Percentiles rank a stretch among this genome's conserved stretches.
Evolutionary conservation across 129 eudicot genomes (phyloP).

Genomic region (Pulicaria dysenterica): DNA sequence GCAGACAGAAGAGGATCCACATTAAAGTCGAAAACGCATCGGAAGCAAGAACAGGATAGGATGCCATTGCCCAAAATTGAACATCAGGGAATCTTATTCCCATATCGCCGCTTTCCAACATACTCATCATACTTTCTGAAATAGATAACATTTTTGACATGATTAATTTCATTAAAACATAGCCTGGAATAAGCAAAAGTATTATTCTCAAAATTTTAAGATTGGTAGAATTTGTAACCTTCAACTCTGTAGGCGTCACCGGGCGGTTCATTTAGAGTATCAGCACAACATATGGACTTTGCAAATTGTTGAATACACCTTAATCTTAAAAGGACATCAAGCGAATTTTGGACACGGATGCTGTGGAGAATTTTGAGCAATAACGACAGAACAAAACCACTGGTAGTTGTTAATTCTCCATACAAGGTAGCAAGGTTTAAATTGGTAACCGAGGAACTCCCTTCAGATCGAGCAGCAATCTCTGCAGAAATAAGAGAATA

Average conservation of each 20-base stretch:
- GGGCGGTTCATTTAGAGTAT: conserved; percentile 37
- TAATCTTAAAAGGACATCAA: conserved; percentile 59
- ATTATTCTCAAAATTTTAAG: neutral
- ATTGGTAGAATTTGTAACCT: conserved; percentile 43
- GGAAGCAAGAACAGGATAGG: conserved; percentile 69
- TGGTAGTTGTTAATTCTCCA: conserved; percentile 74
- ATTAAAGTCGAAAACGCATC: conserved; percentile 92
- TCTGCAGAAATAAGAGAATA: conserved; percentile 84
- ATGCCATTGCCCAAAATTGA: conserved; percentile 79
- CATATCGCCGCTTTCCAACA: conserved; percentile 68
- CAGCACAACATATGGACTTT: conserved; percentile 65
- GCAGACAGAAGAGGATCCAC: conserved; percentile 94
- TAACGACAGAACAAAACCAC: conserved; percentile 78
- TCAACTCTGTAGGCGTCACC: conserved; percentile 35
- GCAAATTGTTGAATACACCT: conserved; percentile 77
- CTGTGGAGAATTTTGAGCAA: conserved; percentile 64
- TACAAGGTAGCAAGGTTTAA: conserved; percentile 54
- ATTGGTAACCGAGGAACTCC: conserved; percentile 52
- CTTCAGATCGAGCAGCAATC: conserved; percentile 80
- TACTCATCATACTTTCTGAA: conserved; percentile 62
- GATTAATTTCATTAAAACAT: neutral
- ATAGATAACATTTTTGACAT: neutral
- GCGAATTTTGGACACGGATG: conserved; percentile 49
- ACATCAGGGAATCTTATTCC: conserved; percentile 62
- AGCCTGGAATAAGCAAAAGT: neutral